Evolutionary conservation across 148 eudicot species (phyloP).

Genomic region (Rhododendron vialii): DNA sequence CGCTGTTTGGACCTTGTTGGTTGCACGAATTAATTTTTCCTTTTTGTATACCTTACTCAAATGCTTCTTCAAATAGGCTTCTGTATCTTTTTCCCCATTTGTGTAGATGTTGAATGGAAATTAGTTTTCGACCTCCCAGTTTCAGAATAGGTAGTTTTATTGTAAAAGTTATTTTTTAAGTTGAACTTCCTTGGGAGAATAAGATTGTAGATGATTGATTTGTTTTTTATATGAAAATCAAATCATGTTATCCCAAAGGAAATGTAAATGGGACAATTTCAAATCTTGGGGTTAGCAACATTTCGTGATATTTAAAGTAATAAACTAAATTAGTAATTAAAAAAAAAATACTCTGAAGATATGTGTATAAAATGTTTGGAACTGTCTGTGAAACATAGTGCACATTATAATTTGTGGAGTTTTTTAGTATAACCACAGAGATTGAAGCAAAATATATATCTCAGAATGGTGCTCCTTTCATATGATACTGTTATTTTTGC

Average conservation of each 20-base stretch:
- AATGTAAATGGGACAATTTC: too few relatives aligned
- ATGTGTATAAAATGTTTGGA: not conserved
- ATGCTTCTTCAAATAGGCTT: not conserved
- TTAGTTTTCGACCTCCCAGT: not conserved
- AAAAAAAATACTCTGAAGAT: too few relatives aligned
- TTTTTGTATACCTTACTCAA: not conserved
- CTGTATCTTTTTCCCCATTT: not conserved
- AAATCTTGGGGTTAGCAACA: too few relatives aligned
- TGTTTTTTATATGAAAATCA: not conserved
- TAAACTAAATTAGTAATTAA: too few relatives aligned
- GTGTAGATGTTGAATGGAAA: not conserved
- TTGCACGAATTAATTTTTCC: not conserved
- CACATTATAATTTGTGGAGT: not conserved
- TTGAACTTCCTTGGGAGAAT: not conserved
- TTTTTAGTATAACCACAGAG: not conserved
- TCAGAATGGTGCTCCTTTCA: not conserved
- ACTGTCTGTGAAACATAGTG: not conserved
- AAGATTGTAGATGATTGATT: not conserved
- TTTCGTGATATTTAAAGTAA: too few relatives aligned
- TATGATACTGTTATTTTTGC: not conserved
- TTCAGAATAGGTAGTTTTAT: not conserved
- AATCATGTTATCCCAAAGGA: too few relatives aligned
- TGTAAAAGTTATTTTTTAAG: not conserved
- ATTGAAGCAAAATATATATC: not conserved
- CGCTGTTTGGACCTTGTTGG: not conserved